Evolutionary conservation across 345 rosid genomes (phyloP).

Genomic region (Acer campestre): DNA sequence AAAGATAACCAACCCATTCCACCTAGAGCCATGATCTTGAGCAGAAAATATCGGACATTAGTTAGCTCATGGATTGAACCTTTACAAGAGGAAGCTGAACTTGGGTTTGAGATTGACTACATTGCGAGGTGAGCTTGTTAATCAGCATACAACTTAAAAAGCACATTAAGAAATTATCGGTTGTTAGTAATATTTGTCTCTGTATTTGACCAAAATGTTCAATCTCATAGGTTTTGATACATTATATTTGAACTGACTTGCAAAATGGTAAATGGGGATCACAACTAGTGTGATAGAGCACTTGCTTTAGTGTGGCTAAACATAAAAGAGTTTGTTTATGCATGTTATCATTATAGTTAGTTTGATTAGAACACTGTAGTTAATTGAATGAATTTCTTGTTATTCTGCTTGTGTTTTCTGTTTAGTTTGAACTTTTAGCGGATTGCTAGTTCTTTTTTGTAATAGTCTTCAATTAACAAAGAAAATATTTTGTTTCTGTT

Average conservation of each 20-base stretch:
- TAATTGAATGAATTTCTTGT: not conserved
- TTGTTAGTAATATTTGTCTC: not conserved
- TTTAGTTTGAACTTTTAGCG: not conserved
- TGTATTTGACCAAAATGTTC: not conserved
- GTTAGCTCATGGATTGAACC: slow-evolving; percentile 99
- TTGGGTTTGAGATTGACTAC: slow-evolving; percentile 88
- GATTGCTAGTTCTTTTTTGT: not conserved
- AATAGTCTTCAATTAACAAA: not conserved
- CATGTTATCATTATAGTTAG: not conserved
- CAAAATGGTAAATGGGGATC: not conserved
- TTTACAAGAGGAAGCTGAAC: slow-evolving; percentile 95
- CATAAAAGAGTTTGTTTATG: not conserved
- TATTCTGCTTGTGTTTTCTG: not conserved
- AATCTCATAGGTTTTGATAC: not conserved
- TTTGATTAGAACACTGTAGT: not conserved
- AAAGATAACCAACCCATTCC: slow-evolving; percentile 86
- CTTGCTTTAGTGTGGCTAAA: slow-evolving; percentile 2
- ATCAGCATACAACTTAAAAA: slow-evolving; percentile 5
- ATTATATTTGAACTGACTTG: not conserved
- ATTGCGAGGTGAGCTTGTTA: slow-evolving; percentile 66
- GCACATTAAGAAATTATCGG: not conserved
- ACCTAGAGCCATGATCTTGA: slow-evolving; percentile 89
- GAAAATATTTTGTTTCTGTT: not conserved
- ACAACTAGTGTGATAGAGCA: not conserved
- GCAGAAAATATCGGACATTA: slow-evolving; percentile 87